Base-by-base conservation (phyloP, 2,329 filamentous ascomycete genomes). In the Trichophaea hybrida region DNA sequence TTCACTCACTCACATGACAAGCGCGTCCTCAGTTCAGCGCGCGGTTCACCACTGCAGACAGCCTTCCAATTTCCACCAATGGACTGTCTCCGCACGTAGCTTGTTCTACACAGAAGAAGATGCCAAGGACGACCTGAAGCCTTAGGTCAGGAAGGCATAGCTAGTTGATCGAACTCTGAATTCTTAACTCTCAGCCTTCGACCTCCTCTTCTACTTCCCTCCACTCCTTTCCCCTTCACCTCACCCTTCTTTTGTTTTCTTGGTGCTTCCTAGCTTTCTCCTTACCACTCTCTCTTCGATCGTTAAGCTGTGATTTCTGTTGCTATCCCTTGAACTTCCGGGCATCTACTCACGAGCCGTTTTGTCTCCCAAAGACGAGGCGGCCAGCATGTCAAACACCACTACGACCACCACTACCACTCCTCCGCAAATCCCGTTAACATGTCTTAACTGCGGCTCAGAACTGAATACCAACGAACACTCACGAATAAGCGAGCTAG, bases 401-500 rank as follows among this genome's bases (percentile, higher is more conserved):
- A 43, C 38, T 15, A 43, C 10, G 10, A 43, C 10, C 10, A 43
- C 38, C 38, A 15, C 38, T 10, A 32, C n/a, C 4, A 57, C 33
- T 8, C 34, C 24, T 24, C 24, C 24, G 24, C 24, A 24, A 24
- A 24, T 3, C 24, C 3, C 57, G 35, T 48, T 33, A 17, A 62
- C 56, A 58, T 69, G 67, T 59, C 58, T 61, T 35, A 69, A 68
- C 60, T 70, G 69, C 59, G 64, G 69, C 55, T 46, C 61, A 54
- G 62, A 69, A 67, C 60, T 68, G 60, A 64, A 70, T 34, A 69
- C 70, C 59, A 77, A 83, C 35, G 72, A 75, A 33, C 73, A 74
- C 13, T n/a, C n/a, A 58, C 77, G 81, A 68, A 83, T 87, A 68
- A 74, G 77, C 64, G 83, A 88, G 68, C 76, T 91, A 49, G 81